Evolutionary conservation across 371 early-diverging fungal genomes (phyloP), one percentile per base, ranked within the genome.

Genomic region (Funneliformis caledonium): DNA sequence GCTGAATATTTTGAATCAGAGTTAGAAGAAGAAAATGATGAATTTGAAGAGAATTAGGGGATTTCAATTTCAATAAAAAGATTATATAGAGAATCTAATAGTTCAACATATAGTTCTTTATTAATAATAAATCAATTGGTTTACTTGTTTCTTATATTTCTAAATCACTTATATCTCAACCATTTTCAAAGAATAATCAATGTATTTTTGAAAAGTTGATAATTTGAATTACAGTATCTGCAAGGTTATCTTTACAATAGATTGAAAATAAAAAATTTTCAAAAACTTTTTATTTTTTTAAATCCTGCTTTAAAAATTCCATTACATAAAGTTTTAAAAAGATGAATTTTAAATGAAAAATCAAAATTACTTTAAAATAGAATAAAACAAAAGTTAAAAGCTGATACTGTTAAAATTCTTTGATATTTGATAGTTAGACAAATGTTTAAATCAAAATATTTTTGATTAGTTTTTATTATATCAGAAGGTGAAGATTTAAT

Each of bases 371-470:
- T 56, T 73, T 33, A 73, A n/a, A 16, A 42, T 31, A 14, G 52
- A 50, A 50, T 73, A 19, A 37, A 12, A 1, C 0, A 10, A 33
- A 50, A 59, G 56, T 6, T 56, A 33, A 56, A n/a, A 37, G 16
- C 52, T 56, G 4, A 62, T 22, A 5, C 47, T 76, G 42, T 76
- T 62, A 10, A 48, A 11, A 2, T 45, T 10, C 14, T 5, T 26
- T 76, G 11, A 2, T 14, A 4, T 64, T 76, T 76, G 47, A 76
- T 59, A 14, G 42, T 64, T 76, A 14, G 31, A 76, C 62, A 14
- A 76, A 76, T 14, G n/a, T 76, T 26, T 19, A 62, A 76, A 64
- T 47, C 64, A 76, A 48, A 76, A 76, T 76, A 76, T 76, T 62
- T n/a, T 76, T 22, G 14, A 64, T 1, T n/a, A 22, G 26, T 76